Base-by-base conservation (phyloP, 2,329 filamentous ascomycete genomes). In the Penicillium sp. region DNA sequence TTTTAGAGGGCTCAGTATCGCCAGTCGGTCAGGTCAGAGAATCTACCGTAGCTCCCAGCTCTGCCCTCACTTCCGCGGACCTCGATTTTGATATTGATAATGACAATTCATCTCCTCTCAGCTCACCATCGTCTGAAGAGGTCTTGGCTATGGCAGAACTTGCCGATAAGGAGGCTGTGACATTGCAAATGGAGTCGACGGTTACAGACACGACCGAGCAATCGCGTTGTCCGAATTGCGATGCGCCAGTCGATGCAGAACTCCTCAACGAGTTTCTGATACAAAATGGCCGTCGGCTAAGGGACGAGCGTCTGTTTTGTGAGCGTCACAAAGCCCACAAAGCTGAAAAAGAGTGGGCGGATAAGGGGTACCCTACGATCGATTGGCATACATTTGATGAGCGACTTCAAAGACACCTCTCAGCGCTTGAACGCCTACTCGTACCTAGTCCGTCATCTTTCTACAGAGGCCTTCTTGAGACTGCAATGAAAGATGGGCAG, bases 211-310 rank as follows among this genome's bases (percentile, higher is more conserved):
- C 18, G 45, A 4, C 8, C 9, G 24, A 18, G 18, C 26, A 52
- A n/a, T 65, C 78, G 11, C 63, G 75, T 21, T 93, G 89, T 66
- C 86, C 88, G 1, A 82, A 90, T 74, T 93, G 89, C 67, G 79
- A 82, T 14, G 75, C 81, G 45, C 64, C 75, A 2, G 84, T 92
- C 5, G 79, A 85, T 52, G 71, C 74, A 9, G 72, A 74, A 0
- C 71, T 83, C 1, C 75, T 90, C n/a, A 71, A 79, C 52, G 73
- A 75, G 2, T 83, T 83, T 63, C 77, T 78, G 9, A 56, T 64
- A 5, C 67, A 68, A 38, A 63, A 68, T 2, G 67, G 64, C 26
- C 69, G 69, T 55, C 69, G 71, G 2, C 60, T 73, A 20, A 69
- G 68, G 11, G 70, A 73, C 9, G 70, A 73, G 30, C 61, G 67